Evolutionary conservation across 1,284 basidiomycete species (phyloP), one percentile per base, ranked within the genome.

Genomic region (Naganishia liquefaciens): DNA sequence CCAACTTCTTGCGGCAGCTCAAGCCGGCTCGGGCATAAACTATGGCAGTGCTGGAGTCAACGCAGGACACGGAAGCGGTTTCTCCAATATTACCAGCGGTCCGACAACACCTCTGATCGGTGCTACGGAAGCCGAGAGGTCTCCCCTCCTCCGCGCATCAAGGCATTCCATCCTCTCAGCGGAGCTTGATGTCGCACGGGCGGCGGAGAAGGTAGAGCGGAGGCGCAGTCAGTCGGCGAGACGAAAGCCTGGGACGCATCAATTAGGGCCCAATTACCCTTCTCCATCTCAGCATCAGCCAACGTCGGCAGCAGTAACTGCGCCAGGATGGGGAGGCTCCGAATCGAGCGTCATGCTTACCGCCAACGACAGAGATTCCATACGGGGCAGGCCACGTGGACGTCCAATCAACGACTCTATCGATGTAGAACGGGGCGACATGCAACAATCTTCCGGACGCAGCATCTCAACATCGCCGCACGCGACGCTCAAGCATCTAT

Each of bases 121-220:
- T 62, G 37, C 33, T 15, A 30, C 37, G 15, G 21, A 23, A 57
- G 67, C 21, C 70, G 68, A 17, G 43, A 72, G 40, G 58, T 62
- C 25, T 62, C 70, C 51, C 66, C 61, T 40, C 64, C 66, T 54
- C 68, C 72, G 17, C 73, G 75, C 44, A 42, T 33, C 27, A 23
- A 46, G 43, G 15, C 60, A 33, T 43, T 62, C 60, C 23, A 62
- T 62, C 19, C 42, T 43, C 44, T 46, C 60, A 5, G 70, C 77
- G 17, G 76, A 75, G 7, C 70, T 75, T 15, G 77, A 79, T 54
- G 79, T 79, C 13, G 78, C 78, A 2, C 68, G 76, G 28, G 78
- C 77, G 1, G 79, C 78, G 0, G 77, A 79, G 64, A 69, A 75
- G n/a, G 75, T 77, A 17, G 70, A 68, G 30, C 49, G 66, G 10